phyloP scores from a whole-genome alignment of 1,284 basidiomycete species.

The Austropuccinia psidii region DNA sequence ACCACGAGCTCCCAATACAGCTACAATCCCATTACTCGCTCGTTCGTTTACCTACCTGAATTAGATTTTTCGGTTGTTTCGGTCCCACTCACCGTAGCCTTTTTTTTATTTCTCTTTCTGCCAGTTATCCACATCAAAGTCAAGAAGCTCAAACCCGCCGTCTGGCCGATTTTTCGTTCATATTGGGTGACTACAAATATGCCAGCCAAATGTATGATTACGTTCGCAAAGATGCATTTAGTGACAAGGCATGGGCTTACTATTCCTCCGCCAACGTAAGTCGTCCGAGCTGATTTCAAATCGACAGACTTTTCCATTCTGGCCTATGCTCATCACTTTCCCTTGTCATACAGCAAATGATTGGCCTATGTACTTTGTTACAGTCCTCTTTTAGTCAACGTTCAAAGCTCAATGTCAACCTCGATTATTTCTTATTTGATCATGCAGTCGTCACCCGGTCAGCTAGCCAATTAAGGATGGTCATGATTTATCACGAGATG shows the following conservation, averaged over 20 bases:
- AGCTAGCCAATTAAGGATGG: not conserved
- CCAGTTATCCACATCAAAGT: conserved; percentile 50
- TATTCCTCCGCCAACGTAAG: conserved; percentile 43
- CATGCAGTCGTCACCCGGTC: not conserved
- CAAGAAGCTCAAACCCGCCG: conserved; percentile 54
- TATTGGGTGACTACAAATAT: conserved; percentile 79
- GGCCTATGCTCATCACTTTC: not conserved
- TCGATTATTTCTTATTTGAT: conserved; percentile 3
- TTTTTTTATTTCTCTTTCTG: conserved; percentile 41
- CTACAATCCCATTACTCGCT: conserved; percentile 42
- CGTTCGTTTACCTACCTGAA: conserved; percentile 39
- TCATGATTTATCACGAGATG: conserved; percentile 23
- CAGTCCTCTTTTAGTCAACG: conserved; percentile 19
- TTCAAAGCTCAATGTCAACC: conserved; percentile 4
- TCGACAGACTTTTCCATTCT: not conserved
- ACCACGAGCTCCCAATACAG: conserved; percentile 33
- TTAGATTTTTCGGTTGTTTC: conserved; percentile 18
- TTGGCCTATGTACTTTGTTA: conserved; percentile 24
- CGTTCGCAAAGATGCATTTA: conserved; percentile 52
- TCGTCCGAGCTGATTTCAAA: not conserved
- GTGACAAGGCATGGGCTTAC: conserved; percentile 44
- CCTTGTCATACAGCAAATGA: conserved; percentile 13
- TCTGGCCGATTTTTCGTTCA: conserved; percentile 91
- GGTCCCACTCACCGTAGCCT: conserved; percentile 19
- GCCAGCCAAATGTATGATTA: conserved; percentile 79